A percentile compares a stretch with the other conserved stretches of the same genome.
Evolutionary conservation across 495 filamentous ascomycete species (phyloP).

Genomic region (Glarea lozoyensis): DNA sequence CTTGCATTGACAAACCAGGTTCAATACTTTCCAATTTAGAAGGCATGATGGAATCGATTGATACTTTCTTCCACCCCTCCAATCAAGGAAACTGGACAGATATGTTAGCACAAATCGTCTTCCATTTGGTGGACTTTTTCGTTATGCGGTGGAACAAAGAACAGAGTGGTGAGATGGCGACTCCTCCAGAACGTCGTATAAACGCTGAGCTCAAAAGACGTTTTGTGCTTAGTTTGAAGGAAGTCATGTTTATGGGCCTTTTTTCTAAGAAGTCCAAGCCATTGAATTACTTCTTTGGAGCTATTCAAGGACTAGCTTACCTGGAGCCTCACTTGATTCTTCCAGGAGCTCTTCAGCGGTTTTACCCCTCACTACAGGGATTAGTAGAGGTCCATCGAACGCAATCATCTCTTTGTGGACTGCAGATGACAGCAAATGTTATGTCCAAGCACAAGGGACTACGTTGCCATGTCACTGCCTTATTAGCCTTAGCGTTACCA

Average conservation of each 20-base stretch:
- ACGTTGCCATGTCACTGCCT: constrained; percentile 86
- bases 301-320: constrained; percentile 80
- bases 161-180: constrained; percentile 79
- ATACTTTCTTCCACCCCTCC: constrained; percentile 98
- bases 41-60: constrained; percentile 87
- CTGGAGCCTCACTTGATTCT: constrained; percentile 89
- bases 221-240: constrained; percentile 83
- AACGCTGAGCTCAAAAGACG: constrained; percentile 73
- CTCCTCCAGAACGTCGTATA: constrained; percentile 69
- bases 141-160: constrained; percentile 97
- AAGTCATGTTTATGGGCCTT: constrained; percentile 97
- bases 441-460: constrained; percentile 90
- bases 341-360: constrained; percentile 87
- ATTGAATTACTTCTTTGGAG: constrained; percentile 83
- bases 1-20: constrained; percentile 65
- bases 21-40: constrained; percentile 82
- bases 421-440: constrained; percentile 80
- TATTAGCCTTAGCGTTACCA: constrained; percentile 84
- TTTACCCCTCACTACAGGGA: constrained; percentile 93
- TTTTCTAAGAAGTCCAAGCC: constrained; percentile 89
- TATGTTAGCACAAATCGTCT: constrained; percentile 81
- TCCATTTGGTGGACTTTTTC: constrained; percentile 91
- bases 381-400: constrained; percentile 96
- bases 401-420: constrained; percentile 80
- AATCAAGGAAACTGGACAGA: constrained; percentile 92